Evolutionary conservation across 148 eudicot species (phyloP).

Genomic region (Rhododendron simsii): DNA sequence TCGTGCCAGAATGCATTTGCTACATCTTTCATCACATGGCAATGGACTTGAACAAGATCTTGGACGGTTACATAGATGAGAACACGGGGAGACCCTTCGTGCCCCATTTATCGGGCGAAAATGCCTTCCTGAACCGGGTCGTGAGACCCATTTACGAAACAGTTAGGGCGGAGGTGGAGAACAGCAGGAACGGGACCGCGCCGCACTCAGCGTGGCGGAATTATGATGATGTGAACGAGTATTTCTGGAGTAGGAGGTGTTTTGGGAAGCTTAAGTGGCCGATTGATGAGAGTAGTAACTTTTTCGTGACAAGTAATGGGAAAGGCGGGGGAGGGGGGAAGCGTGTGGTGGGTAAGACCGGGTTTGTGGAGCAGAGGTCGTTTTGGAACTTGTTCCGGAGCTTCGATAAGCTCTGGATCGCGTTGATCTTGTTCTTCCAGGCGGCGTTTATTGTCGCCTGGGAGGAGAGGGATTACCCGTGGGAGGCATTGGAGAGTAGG

Average conservation of each 20-base stretch:
- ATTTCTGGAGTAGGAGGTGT: slow-evolving; percentile 89
- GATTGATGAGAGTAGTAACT: slow-evolving; percentile 53
- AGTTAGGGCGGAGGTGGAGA: slow-evolving; percentile 50
- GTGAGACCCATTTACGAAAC: slow-evolving; percentile 76
- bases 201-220: slow-evolving; percentile 81
- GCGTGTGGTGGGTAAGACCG: slow-evolving; percentile 70
- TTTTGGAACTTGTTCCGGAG: slow-evolving; percentile 77
- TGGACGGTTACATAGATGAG: slow-evolving; percentile 69
- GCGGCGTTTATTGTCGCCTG: slow-evolving; percentile 71
- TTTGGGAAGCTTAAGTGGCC: slow-evolving; percentile 78
- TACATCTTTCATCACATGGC: slow-evolving; percentile 75
- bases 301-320: slow-evolving; percentile 44
- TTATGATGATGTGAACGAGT: slow-evolving; percentile 83
- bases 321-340: slow-evolving; percentile 6
- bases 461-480: slow-evolving; percentile 53
- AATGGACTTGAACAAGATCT: slow-evolving; percentile 55
- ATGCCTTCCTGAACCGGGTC: slow-evolving; percentile 41
- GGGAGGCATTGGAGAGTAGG: slow-evolving; percentile 46
- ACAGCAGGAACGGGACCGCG: slow-evolving; percentile 62
- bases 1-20: slow-evolving; percentile 63
- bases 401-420: slow-evolving; percentile 77
- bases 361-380: slow-evolving; percentile 85
- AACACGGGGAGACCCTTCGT: slow-evolving; percentile 59
- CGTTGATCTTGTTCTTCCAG: slow-evolving; percentile 71
- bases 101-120: slow-evolving; percentile 50